A percentile compares a stretch with the other conserved stretches of the same genome.
These are phyloP conservation scores for Nitzschia sp. DNA, from an alignment of 108 stramenopile genomes.

Conservation along the genomic window DNA sequence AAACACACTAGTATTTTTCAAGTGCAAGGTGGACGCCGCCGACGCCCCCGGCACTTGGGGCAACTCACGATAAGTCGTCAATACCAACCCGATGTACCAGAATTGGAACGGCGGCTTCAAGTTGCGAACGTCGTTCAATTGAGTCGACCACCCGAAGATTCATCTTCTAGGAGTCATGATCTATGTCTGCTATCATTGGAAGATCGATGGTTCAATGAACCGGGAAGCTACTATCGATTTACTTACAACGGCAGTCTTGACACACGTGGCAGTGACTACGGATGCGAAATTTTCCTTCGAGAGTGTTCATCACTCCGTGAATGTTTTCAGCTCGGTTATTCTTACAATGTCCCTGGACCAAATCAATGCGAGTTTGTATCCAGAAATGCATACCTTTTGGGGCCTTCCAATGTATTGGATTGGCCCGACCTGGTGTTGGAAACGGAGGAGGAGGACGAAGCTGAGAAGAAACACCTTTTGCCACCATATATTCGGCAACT, in stretches of 20 bases:
- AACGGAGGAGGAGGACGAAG: neutral
- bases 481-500: neutral
- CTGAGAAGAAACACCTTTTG: neutral
- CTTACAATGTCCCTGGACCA: neutral
- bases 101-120: neutral
- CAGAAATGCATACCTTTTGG: neutral
- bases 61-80: neutral
- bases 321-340: neutral
- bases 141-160: neutral
- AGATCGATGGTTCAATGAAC: neutral
- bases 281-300: neutral
- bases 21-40: neutral
- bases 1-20: neutral
- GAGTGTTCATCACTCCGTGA: neutral
- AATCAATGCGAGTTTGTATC: constrained; percentile 6
- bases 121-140: neutral
- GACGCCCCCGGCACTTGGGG: neutral
- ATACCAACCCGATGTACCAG: neutral
- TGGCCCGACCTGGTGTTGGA: neutral
- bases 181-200: neutral
- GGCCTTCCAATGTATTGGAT: neutral
- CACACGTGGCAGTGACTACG: neutral
- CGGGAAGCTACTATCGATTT: neutral
- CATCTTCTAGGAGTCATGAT: neutral
- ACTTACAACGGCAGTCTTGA: neutral